phyloP scores from a whole-genome alignment of 768 basidiomycete genomes.

The Lanmaoa rubissima region DNA sequence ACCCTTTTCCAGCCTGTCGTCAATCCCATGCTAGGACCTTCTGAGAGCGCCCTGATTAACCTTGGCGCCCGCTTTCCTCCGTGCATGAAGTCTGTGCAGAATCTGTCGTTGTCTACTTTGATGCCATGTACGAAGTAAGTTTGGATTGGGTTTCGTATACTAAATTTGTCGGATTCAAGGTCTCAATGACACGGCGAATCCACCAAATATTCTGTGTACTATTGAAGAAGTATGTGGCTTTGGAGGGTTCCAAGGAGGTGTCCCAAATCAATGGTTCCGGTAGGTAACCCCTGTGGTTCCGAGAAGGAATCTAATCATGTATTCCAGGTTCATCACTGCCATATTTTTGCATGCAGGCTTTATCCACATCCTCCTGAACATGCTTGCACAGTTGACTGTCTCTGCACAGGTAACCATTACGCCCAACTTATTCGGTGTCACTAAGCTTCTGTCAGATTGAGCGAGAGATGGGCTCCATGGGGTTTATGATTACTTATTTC shows the following conservation, averaged over 20 bases:
- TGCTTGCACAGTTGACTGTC: conserved; percentile 81
- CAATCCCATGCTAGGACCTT: conserved; percentile 92
- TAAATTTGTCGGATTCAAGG: conserved; percentile 40
- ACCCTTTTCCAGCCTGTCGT: conserved; percentile 57
- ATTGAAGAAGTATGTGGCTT: conserved; percentile 87
- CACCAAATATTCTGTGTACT: conserved; percentile 64
- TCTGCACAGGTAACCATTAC: conserved; percentile 61
- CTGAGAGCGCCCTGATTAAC: conserved; percentile 77
- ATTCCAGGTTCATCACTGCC: conserved; percentile 72
- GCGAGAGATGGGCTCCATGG: conserved; percentile 84
- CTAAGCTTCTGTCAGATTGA: conserved; percentile 59
- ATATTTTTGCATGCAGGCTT: conserved; percentile 96
- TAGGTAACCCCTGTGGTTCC: conserved; percentile 35
- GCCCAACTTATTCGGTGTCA: not conserved
- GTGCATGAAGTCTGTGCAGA: conserved; percentile 77
- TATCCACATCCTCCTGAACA: conserved; percentile 87
- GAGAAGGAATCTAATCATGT: conserved; percentile 39
- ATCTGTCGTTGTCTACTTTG: conserved; percentile 50
- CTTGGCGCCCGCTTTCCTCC: conserved; percentile 91
- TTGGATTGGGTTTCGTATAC: conserved; percentile 2
- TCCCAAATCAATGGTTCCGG: conserved; percentile 59
- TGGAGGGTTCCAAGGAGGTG: conserved; percentile 57
- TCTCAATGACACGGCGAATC: conserved; percentile 82
- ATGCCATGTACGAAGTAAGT: conserved; percentile 53
- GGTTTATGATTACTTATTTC: conserved; percentile 84